Conservation (phyloP, 1,139 yeast species). For the Geotrichum candidum region DNA sequence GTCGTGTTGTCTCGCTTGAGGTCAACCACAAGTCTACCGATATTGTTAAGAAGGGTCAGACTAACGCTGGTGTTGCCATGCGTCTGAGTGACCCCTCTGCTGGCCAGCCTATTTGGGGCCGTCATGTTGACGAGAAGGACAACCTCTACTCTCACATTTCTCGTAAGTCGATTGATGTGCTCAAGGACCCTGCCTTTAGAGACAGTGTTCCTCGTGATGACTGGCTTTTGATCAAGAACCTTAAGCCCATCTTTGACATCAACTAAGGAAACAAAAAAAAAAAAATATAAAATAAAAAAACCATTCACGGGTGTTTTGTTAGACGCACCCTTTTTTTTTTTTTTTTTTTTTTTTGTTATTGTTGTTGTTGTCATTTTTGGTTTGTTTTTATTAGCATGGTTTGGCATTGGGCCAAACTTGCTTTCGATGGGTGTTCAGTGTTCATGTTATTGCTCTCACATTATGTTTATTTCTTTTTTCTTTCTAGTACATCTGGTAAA, state of each 20-base stretch:
- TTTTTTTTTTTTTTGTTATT: background rate
- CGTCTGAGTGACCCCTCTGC: conserved; percentile 78
- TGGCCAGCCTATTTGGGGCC: conserved; percentile 97
- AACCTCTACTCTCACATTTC: conserved; percentile 79
- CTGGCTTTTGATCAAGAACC: conserved; percentile 84
- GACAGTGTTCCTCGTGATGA: conserved; percentile 90
- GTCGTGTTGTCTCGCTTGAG: conserved; percentile 83
- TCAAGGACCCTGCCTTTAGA: conserved; percentile 97
- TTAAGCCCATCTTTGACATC: conserved; percentile 81
- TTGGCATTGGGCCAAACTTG: too few species aligned
- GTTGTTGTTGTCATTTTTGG: background rate
- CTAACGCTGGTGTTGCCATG: conserved; percentile 97
- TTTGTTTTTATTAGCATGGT: background rate
- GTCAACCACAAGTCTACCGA: conserved; percentile 85
- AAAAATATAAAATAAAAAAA: background rate
- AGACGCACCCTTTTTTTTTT: background rate
- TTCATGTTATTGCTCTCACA: too few species aligned
- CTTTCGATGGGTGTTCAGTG: too few species aligned
- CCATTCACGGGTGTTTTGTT: background rate
- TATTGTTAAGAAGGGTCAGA: conserved; percentile 85
- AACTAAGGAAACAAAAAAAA: conserved; percentile 38
- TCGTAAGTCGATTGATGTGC: conserved; percentile 89
- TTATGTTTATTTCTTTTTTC: too few species aligned
- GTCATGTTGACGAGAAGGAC: conserved; percentile 94
- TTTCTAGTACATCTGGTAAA: too few species aligned